Conservation (phyloP, 108 stramenopile species). For the Epipyxis sp. region DNA sequence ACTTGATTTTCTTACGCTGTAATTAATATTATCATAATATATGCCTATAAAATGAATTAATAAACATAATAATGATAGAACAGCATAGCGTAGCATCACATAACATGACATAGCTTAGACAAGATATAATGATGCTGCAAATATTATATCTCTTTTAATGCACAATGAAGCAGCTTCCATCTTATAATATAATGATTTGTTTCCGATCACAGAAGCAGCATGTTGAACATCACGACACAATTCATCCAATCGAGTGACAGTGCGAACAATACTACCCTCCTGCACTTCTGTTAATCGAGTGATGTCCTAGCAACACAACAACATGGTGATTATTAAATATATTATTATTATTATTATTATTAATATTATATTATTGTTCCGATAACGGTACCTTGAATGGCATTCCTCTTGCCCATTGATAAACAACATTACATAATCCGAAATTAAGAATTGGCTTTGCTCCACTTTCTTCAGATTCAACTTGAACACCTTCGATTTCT, state of each 20-base stretch:
- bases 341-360: too few relatives aligned
- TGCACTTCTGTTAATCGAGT: conserved; percentile 81
- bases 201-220: conserved; percentile 88
- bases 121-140: conserved; percentile 91
- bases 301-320: too few relatives aligned
- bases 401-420: conserved; percentile 95
- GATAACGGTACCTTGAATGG: too few relatives aligned
- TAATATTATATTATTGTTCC: too few relatives aligned
- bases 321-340: too few relatives aligned
- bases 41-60: too few relatives aligned
- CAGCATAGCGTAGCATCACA: too few relatives aligned
- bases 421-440: conserved; percentile 78
- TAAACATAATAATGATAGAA: too few relatives aligned
- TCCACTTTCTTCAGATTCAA: background rate
- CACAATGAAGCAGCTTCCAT: conserved; percentile 85
- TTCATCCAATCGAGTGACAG: conserved; percentile 91
- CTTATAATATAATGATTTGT: conserved; percentile 86
- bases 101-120: too few relatives aligned
- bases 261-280: conserved; percentile 91
- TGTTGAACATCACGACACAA: conserved; percentile 92
- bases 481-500: background rate
- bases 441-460: conserved; percentile 65
- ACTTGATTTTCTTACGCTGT: too few relatives aligned
- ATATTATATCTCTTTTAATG: conserved; percentile 95
- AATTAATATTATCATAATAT: too few relatives aligned